Base-by-base conservation (phyloP, 2,329 filamentous ascomycete species). In the Elsinoe batatas region DNA sequence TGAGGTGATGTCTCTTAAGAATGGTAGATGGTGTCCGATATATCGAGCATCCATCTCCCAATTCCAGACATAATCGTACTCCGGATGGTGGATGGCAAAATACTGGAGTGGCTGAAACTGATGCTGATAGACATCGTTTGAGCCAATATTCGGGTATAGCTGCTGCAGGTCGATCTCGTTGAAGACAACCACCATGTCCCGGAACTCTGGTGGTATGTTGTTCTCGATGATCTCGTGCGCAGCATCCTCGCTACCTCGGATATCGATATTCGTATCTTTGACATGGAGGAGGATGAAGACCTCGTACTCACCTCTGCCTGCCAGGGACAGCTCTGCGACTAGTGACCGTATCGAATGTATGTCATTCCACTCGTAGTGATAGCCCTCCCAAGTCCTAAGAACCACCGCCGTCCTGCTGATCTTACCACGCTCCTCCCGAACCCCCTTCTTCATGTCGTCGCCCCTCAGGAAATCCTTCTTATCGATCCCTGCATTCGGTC, bases 201-300 rank as follows among this genome's bases (percentile, higher is more conserved):
- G 65, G 60, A 78, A 78, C 53, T 78, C 76, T 17, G 66, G 65
- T 1, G 76, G 76, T 0, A 78, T 66, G 3, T 73, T 66, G 2
- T 71, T 68, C 55, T 72, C 68, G 4, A 78, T 79, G 69, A 91
- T 80, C 12, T 79, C 76, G 62, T 88, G 79, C 56, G 88, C 88
- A 0, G 83, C 85, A 30, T 79, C 77, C 15, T 86, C 80, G 63
- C 93, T 88, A 0, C 87, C 82, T 85, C 87, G 94, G 61, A 95
- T 88, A 40, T 85, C 86, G 42, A 84, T 73, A 63, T 86, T 81
- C 61, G 86, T 79, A 67, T 94, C 85, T 63, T 88, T 88, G 61
- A 94, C 87, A 62, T 95, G 88, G 37, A 95, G 79, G 32, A 95
- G 75, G 66, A 95, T 89, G 68, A 93, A 88, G 3, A 95, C 77